Evolutionary conservation across 495 filamentous ascomycete genomes (phyloP).

Genomic region (Xylaria palmicola): DNA sequence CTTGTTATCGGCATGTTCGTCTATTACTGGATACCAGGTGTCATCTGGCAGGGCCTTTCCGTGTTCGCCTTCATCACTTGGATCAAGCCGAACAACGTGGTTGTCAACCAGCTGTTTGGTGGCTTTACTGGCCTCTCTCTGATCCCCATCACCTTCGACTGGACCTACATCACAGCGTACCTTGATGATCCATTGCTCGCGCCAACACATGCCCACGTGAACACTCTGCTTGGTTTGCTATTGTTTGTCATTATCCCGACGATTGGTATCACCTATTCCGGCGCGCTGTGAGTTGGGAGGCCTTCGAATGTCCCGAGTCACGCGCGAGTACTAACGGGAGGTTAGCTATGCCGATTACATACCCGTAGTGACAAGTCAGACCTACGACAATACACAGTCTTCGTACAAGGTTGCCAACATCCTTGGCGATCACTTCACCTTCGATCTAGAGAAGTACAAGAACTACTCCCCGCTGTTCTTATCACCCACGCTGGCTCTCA

Average conservation of each 20-base stretch:
- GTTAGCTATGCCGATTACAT: conserved; percentile 29
- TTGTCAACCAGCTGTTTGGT: conserved; percentile 63
- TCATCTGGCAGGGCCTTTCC: conserved; percentile 47
- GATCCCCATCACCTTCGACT: conserved; percentile 64
- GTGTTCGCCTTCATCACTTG: conserved; percentile 55
- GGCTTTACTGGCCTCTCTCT: conserved; percentile 60
- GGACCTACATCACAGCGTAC: conserved; percentile 61
- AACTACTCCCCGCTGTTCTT: conserved; percentile 62
- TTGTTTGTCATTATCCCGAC: conserved; percentile 54
- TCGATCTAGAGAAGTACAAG: conserved; percentile 54
- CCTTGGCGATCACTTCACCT: conserved; percentile 50
- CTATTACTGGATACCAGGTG: conserved; percentile 62
- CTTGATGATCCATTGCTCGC: conserved; percentile 57
- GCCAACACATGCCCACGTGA: conserved; percentile 57
- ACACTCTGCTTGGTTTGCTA: conserved; percentile 56
- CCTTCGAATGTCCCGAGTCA: conserved; percentile 32
- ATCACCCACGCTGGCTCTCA: conserved; percentile 58
- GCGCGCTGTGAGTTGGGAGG: conserved; percentile 42
- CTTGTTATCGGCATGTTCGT: conserved; percentile 54
- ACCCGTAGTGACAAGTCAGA: conserved; percentile 45
- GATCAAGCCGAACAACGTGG: conserved; percentile 55
- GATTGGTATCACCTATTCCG: conserved; percentile 52
- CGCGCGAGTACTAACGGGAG: conserved; percentile 12
- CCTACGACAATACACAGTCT: conserved; percentile 57
- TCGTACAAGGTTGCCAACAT: conserved; percentile 55